Base-by-base conservation (phyloP, 2,329 filamentous ascomycete species). In the Tympanopsis confertula region DNA sequence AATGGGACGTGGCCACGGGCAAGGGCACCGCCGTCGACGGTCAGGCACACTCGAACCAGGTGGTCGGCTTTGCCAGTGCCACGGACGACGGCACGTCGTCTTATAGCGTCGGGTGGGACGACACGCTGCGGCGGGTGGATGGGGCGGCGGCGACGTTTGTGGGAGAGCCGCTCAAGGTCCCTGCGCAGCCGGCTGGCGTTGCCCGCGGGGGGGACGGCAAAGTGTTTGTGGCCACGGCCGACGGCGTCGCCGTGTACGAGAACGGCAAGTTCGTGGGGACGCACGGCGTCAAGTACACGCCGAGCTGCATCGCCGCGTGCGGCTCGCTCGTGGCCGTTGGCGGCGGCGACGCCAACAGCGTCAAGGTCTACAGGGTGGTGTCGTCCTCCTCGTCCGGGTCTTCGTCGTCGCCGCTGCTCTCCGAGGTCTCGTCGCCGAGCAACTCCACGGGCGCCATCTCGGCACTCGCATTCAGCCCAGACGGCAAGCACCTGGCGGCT, bases 91-190 rank as follows among this genome's bases (percentile, higher is more conserved):
- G 7, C 7, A 26, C 22, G 22, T 10, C 22, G 22, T 7, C 22
- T 10, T 88, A 85, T 62, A 89, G 81, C 50, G 83, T 89, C 38
- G 88, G 81, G 44, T 98, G 89, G 91, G 91, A 98, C 53, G 91
- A 98, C 56, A 86, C 81, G 1, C 67, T 96, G 24, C 81, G 87
- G 44, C 81, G 74, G 32, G 70, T 93, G 24, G 87, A 94, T 45
- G 70, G 82, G 41, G 70, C 77, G 1, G 75, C 80, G 38, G 81
- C 77, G 50, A 84, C 79, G 0, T 95, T 93, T 56, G 69, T 79
- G 4, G 86, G 83, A 39, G 68, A 70, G 36, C 66, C 75, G 1
- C 61, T 70, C 20, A 80, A 82, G 52, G 71, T 94, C 15, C 68
- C 74, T 3, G 81, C 79, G 14, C 91, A 96, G 52, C 91, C 91